Evolutionary conservation across 805 yeast genomes (phyloP), one percentile per base, ranked within the genome.

Genomic region (Cyberlindnera samutprakarnensis): DNA sequence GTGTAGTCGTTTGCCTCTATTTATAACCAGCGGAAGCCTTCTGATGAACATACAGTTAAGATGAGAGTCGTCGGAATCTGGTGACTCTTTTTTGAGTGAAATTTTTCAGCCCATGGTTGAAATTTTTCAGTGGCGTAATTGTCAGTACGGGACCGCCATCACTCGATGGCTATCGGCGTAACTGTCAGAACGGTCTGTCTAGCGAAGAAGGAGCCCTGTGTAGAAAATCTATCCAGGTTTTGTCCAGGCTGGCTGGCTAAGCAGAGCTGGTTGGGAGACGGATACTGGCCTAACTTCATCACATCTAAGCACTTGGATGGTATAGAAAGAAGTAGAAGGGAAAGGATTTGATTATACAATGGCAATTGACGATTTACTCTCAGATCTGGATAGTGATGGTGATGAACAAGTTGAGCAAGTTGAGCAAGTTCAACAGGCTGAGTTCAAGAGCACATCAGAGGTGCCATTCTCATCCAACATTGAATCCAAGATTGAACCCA

Each of bases 341-440:
- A 14, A 9, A 14, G 5, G 2, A 14, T 12, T 16, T 15, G 20
- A 8, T 8, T 19, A 19, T 12, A 23, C 25, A 23, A 14, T 27
- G 22, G 23, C 20, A 7, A 18, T 23, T 8, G 42, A 47, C 13
- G 56, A 54, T 21, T 40, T 59, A 24, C 35, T 58, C 29, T 41
- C 47, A 6, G 67, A 61, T 23, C 36, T 61, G 22, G 65, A 60
- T 9, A 43, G 49, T 18, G 62, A 54, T 24, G 41, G 43, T 29
- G 55, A 28, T 6, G 29, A 15, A 7, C 49, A 42, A 14, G 40
- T 35, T 17, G 38, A 23, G 11, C 22, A 27, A 1, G n/a, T n/a
- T n/a, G n/a, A n/a, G n/a, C n/a, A n/a, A 8, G 18, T 25, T 17
- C 19, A 16, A 12, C 20, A 11, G 25, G 27, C 14, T 39, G 25